Evolutionary conservation across 495 filamentous ascomycete species (phyloP), one percentile per base, ranked within the genome.

Genomic region (Hypoxylon subgilvum): DNA sequence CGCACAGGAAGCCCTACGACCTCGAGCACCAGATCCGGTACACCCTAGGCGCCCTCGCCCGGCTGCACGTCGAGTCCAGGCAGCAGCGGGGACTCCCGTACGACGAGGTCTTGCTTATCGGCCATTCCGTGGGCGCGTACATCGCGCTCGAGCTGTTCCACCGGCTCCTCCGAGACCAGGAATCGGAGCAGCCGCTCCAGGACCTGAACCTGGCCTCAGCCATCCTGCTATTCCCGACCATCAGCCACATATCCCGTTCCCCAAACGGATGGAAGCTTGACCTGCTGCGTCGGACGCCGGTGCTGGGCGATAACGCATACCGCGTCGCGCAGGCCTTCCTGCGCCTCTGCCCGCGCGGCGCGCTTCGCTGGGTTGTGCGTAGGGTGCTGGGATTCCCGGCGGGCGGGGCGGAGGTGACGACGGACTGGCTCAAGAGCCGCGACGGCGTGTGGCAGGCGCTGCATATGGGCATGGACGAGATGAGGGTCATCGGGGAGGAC

Each of bases 91-190:
- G 49, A 5, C 35, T 49, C 16, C 61, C 57, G 0, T 82, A 73
- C 50, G 69, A 76, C 30, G 81, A 81, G 31, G 80, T 96, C 2
- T 81, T 96, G 17, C 76, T 97, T 4, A 84, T 95, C 21, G 91
- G 89, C 0, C 91, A 96, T 68, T 93, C 90, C 0, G 88, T 96
- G 1, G 91, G 91, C 17, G 73, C 83, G 0, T 95, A 89, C 67
- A 87, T 96, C 6, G 70, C 83, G n/a, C 79, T 92, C 59, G 90
- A 94, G 72, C 68, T 90, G 6, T 76, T 90, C 21, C 73, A 84
- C 28, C 75, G 82, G 13, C 79, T 84, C 35, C 66, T 73, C 8
- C 67, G 76, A 41, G 34, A 67, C 4, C 57, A 28, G 10, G 4
- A 36, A 7, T 9, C 34, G 14, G 52, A 35, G 8, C 35, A 63